A percentile compares a stretch with the other conserved stretches of the same genome.
Conservation (phyloP, 129 eudicot species). For the Flaveria bidentis region DNA sequence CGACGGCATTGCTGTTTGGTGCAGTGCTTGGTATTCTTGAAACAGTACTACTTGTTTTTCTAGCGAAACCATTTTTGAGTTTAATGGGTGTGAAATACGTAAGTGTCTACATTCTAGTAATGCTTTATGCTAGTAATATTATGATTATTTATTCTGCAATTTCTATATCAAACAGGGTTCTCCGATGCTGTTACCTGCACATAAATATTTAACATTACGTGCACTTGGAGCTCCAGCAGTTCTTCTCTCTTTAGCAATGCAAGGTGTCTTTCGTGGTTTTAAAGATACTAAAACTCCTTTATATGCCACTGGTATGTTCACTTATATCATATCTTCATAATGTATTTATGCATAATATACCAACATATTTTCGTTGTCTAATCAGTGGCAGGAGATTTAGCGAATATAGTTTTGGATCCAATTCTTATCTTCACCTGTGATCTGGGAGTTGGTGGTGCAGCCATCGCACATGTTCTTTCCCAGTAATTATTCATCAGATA, state of each 20-base stretch:
- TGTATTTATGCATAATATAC: not conserved
- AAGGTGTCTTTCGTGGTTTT: conserved; percentile 95
- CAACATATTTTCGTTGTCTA: not conserved
- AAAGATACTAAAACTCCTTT: conserved; percentile 92
- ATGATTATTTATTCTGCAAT: not conserved
- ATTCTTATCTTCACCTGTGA: conserved; percentile 65
- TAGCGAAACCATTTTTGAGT: conserved; percentile 54
- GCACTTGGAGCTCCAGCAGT: conserved; percentile 96
- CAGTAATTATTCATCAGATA: conserved; percentile 47
- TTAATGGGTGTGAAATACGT: conserved; percentile 83
- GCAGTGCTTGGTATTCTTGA: conserved; percentile 72
- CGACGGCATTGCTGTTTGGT: conserved; percentile 72
- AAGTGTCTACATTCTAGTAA: conserved; percentile 29
- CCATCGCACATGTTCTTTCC: conserved; percentile 92
- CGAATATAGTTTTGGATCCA: conserved; percentile 79
- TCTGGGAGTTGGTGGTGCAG: conserved; percentile 89
- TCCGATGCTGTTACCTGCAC: conserved; percentile 77
- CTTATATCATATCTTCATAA: conserved; percentile 10
- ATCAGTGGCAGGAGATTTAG: conserved; percentile 70
- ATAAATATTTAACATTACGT: conserved; percentile 62
- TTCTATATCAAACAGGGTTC: conserved; percentile 46
- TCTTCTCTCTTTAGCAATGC: conserved; percentile 94
- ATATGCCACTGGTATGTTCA: conserved; percentile 70
- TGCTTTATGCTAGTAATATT: not conserved
- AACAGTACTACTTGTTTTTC: conserved; percentile 55